phyloP scores from a whole-genome alignment of 1,284 basidiomycete species.

The Naganishia albida region DNA sequence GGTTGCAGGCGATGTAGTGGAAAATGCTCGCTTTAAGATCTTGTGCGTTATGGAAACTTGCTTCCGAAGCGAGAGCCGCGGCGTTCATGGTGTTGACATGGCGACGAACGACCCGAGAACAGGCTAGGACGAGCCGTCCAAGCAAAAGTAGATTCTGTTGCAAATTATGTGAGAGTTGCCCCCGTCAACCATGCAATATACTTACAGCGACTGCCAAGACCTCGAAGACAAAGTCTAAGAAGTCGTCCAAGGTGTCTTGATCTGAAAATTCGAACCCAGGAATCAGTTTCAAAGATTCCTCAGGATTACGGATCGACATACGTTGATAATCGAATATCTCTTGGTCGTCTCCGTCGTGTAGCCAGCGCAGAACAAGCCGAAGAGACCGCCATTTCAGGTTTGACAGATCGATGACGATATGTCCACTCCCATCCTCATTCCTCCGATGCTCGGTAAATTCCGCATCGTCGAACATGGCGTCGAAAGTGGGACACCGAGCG shows the following conservation, averaged over 20 bases:
- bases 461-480: conserved; percentile 77
- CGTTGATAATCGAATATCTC: conserved; percentile 74
- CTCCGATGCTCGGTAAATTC: conserved; percentile 75
- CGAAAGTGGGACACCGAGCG: conserved; percentile 81
- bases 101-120: conserved; percentile 71
- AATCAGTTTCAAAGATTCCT: neutral
- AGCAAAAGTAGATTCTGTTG: conserved; percentile 81
- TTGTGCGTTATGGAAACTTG: conserved; percentile 72
- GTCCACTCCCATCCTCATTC: conserved; percentile 58
- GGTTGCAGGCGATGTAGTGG: conserved; percentile 76
- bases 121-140: conserved; percentile 79
- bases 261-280: conserved; percentile 55
- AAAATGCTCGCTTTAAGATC: conserved; percentile 74
- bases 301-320: conserved; percentile 49
- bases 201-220: conserved; percentile 80
- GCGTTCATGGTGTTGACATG: conserved; percentile 76
- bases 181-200: conserved; percentile 26
- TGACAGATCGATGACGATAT: conserved; percentile 66
- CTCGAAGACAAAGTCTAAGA: conserved; percentile 83
- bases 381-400: conserved; percentile 77
- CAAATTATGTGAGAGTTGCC: neutral
- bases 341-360: conserved; percentile 75
- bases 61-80: conserved; percentile 77
- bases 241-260: conserved; percentile 69
- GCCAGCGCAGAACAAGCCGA: conserved; percentile 71